phyloP scores from a whole-genome alignment of 805 yeast genomes.

The Ogataea thermomethanolica region DNA sequence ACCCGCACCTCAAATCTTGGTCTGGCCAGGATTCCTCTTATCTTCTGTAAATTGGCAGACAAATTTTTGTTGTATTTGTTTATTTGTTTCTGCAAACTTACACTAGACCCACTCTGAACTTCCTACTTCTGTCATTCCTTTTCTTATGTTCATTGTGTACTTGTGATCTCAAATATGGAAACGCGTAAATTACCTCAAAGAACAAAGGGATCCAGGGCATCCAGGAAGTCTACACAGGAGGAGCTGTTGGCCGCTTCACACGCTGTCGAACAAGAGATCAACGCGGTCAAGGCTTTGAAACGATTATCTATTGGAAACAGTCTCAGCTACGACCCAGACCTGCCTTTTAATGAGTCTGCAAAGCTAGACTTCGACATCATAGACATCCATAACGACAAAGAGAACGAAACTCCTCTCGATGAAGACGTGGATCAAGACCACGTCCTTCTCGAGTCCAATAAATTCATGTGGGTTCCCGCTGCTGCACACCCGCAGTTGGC shows the following conservation, averaged over 20 bases:
- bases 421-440: constrained; percentile 18
- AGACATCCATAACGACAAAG: constrained; percentile 15
- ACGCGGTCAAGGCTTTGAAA: constrained; percentile 69
- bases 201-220: constrained; percentile 11
- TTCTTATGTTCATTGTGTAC: constrained; percentile 9
- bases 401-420: constrained; percentile 6
- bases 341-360: constrained; percentile 41
- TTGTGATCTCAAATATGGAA: constrained; percentile 3
- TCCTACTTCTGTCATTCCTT: constrained; percentile 11
- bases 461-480: constrained; percentile 93
- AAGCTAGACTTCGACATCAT: constrained; percentile 19
- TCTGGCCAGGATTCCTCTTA: neutral
- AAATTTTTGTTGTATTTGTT: constrained; percentile 6
- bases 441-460: constrained; percentile 36
- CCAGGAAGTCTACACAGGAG: constrained; percentile 32
- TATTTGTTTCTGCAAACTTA: constrained; percentile 11
- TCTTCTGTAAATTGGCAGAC: constrained; percentile 8
- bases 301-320: constrained; percentile 66
- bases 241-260: constrained; percentile 61
- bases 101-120: constrained; percentile 6
- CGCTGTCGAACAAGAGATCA: constrained; percentile 71
- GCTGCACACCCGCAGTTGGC: constrained; percentile 91
- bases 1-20: too few species aligned
- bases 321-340: constrained; percentile 65
- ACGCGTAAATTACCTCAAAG: constrained; percentile 3